Base-by-base conservation (phyloP, 1,139 yeast genomes). In the Scheffersomyces cryptocercus region DNA sequence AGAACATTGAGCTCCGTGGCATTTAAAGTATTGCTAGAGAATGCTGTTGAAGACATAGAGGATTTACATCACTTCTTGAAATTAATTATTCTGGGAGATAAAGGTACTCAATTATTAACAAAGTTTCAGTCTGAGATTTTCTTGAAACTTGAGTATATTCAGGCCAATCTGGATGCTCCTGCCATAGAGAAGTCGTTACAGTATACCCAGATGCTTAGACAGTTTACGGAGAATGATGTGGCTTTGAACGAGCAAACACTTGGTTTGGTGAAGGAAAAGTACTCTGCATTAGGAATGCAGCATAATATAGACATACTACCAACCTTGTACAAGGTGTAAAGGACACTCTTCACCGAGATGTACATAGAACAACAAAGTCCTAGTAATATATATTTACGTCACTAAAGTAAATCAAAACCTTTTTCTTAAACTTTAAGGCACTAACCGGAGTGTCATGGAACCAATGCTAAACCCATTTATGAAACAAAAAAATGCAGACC, bases 1-100 rank as follows among this genome's bases (percentile, higher is more conserved):
- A 48, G 52, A 15, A 51, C 52, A 1, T 40, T 70, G 20, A 53
- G 56, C 16, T 43, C 52, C 0, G 38, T 49, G 2, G 42, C 59
- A 3, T 59, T 67, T 35, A 47, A 51, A 15, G 49, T 67, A 5
- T 44, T 73, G 5, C 49, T 71, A 35, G 45, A 51, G 7, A 44
- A 53, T 28, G 53, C 61, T 2, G 57, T 67, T 5, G 49, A 55
- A 14, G 58, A 58, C 36, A 43, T 51, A 1, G 53, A 51, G 35
- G 78, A 73, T 34, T 55, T 73, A 38, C 63, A 65, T 12, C 67
- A 68, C 38, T 61, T 73, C 33, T 31, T 70, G 3, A 54, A 51
- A 26, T 54, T 66, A 32, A 51, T 55, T 1, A 56, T 46, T n/a
- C 37, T 35, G 15, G 42, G 38, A 20, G 42, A 45, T 3, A 49